Conservation (phyloP, 305 asterid species). For the Fraxinus nigra region DNA sequence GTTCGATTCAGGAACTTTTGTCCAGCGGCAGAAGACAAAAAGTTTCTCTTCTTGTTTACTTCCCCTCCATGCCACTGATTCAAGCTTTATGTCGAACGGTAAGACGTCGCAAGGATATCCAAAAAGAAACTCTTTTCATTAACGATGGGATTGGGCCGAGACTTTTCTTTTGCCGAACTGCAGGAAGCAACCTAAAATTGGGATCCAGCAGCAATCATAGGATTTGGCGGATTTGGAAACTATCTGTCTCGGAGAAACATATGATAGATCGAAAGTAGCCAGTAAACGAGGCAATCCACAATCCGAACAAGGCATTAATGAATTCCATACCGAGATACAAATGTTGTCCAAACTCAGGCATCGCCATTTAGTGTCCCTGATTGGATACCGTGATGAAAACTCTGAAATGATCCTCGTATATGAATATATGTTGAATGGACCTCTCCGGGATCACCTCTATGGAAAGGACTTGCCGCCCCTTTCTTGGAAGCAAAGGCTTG, state of each 20-base stretch:
- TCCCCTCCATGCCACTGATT: constrained; percentile 77
- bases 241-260: constrained; percentile 47
- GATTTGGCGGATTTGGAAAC: constrained; percentile 70
- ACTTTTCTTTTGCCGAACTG: constrained; percentile 52
- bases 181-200: constrained; percentile 61
- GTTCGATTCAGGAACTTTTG: too few relatives aligned
- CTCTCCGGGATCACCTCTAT: constrained; percentile 53
- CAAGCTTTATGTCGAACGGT: constrained; percentile 59
- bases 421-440: constrained; percentile 58
- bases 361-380: too few relatives aligned
- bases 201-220: constrained; percentile 49
- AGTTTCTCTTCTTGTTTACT: constrained; percentile 91
- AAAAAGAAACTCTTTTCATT: constrained; percentile 57
- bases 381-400: not conserved
- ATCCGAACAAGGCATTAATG: constrained; percentile 59
- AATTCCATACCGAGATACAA: constrained; percentile 59
- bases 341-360: constrained; percentile 34
- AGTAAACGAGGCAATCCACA: constrained; percentile 56
- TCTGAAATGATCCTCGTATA: constrained; percentile 64
- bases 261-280: constrained; percentile 47
- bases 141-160: constrained; percentile 42
- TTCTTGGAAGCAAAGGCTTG: constrained; percentile 27
- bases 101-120: constrained; percentile 57
- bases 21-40: constrained; percentile 54
- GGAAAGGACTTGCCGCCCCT: constrained; percentile 41